A percentile compares a stretch with the other conserved stretches of the same genome.
phyloP scores from a whole-genome alignment of 257 asterid species.

The Capsicum baccatum region DNA sequence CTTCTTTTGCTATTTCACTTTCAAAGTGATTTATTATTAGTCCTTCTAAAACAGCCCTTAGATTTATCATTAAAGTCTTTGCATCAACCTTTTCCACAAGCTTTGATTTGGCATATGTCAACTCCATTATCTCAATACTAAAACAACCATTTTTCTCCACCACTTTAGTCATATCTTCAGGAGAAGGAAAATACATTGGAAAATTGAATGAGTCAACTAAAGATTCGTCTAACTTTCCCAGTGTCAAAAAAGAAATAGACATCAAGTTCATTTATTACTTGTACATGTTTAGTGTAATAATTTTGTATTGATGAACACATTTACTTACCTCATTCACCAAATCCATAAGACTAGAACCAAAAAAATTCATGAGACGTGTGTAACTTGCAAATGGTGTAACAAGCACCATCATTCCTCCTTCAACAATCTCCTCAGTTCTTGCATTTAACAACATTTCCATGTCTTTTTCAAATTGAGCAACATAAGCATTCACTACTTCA shows the following conservation, averaged over 20 bases:
- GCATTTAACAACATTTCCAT: conserved; percentile 36
- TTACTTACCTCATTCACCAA: conserved; percentile 52
- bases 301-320: no score
- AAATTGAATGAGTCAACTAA: conserved; percentile 56
- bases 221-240: conserved; percentile 47
- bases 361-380: neutral
- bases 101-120: conserved; percentile 26
- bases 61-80: conserved; percentile 10
- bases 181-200: conserved; percentile 46
- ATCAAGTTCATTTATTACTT: neutral
- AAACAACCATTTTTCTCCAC: conserved; percentile 42
- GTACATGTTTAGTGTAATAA: no score
- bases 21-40: conserved; percentile 38
- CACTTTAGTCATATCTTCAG: conserved; percentile 44
- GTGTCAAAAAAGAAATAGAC: neutral
- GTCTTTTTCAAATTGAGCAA: conserved; percentile 41
- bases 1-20: conserved; percentile 9
- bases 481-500: conserved; percentile 33
- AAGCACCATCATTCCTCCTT: conserved; percentile 43
- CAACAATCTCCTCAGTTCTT: conserved; percentile 48
- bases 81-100: neutral
- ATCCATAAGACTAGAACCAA: conserved; percentile 43
- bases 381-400: conserved; percentile 16
- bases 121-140: conserved; percentile 46
- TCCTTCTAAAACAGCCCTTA: conserved; percentile 34